These are phyloP conservation scores for Epichloe sp. DNA, from an alignment of 2,329 filamentous ascomycete species.

Conservation along the genomic window DNA sequence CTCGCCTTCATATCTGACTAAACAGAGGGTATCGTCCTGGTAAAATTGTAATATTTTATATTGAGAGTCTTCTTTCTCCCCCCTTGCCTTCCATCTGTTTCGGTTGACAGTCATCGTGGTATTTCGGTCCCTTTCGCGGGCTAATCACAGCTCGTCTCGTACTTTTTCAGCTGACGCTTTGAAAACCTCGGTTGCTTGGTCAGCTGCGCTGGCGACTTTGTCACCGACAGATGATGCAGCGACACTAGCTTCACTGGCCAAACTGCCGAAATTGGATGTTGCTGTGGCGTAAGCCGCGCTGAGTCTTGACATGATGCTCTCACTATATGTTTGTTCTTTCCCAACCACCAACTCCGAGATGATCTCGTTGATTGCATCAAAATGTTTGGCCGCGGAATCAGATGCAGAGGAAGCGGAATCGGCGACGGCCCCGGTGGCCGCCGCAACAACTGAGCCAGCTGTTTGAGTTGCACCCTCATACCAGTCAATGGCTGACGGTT, in stretches of 20 bases:
- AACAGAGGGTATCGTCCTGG: background rate
- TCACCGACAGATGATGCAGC: conserved; percentile 21
- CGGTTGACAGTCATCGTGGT: background rate
- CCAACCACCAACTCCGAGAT: conserved; percentile 65
- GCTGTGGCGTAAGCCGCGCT: conserved; percentile 60
- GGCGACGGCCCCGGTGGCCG: conserved; percentile 36
- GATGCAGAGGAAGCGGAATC: conserved; percentile 40
- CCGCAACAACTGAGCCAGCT: conserved; percentile 45
- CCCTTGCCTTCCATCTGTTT: background rate
- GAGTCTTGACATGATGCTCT: conserved; percentile 63
- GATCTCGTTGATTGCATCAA: conserved; percentile 55
- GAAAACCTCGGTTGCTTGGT: conserved; percentile 28
- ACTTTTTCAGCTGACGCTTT: conserved; percentile 23
- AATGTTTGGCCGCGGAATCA: conserved; percentile 48
- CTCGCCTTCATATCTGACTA: background rate
- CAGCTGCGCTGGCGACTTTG: conserved; percentile 24
- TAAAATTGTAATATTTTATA: background rate
- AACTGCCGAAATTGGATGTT: conserved; percentile 37
- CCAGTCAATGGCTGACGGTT: conserved; percentile 45
- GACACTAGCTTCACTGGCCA: conserved; percentile 21
- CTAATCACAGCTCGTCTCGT: conserved; percentile 31
- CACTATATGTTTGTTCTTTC: conserved; percentile 68
- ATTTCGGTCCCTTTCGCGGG: too few species aligned
- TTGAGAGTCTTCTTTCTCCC: background rate
- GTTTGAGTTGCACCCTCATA: conserved; percentile 32